Evolutionary conservation across 768 basidiomycete species (phyloP).

Genomic region (Kondoa malvinella): DNA sequence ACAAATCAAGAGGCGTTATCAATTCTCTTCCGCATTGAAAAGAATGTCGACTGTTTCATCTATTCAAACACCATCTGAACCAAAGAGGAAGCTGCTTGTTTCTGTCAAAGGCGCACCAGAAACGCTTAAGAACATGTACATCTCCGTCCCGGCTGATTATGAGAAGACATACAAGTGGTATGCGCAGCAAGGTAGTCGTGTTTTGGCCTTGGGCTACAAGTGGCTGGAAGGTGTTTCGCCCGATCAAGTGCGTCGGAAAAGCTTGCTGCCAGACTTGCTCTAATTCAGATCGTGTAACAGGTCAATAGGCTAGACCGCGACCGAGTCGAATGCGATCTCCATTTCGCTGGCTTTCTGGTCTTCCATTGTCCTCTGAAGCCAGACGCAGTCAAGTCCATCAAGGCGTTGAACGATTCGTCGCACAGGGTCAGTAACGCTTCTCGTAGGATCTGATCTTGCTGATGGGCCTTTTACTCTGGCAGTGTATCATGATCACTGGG

Average conservation of each 20-base stretch:
- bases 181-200: conserved; percentile 79
- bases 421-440: conserved; percentile 54
- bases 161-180: conserved; percentile 92
- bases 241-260: conserved; percentile 46
- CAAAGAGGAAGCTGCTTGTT: conserved; percentile 28
- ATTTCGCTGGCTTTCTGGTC: conserved; percentile 89
- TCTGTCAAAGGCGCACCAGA: conserved; percentile 95
- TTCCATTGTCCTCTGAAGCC: conserved; percentile 95
- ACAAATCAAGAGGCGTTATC: conserved; percentile 74
- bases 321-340: conserved; percentile 56
- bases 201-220: conserved; percentile 77
- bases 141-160: conserved; percentile 53
- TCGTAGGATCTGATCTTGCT: not conserved
- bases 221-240: conserved; percentile 52
- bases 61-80: conserved; percentile 23
- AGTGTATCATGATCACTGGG: conserved; percentile 99
- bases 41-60: conserved; percentile 79
- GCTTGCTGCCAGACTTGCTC: not conserved
- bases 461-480: not conserved
- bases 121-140: conserved; percentile 78
- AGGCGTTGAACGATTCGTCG: conserved; percentile 88
- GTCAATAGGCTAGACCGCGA: conserved; percentile 76
- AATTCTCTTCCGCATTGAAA: conserved; percentile 93
- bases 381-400: conserved; percentile 75
- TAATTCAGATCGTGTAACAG: conserved; percentile 34